phyloP scores from a whole-genome alignment of 768 basidiomycete species.

The Dacryopinax primogenitus region DNA sequence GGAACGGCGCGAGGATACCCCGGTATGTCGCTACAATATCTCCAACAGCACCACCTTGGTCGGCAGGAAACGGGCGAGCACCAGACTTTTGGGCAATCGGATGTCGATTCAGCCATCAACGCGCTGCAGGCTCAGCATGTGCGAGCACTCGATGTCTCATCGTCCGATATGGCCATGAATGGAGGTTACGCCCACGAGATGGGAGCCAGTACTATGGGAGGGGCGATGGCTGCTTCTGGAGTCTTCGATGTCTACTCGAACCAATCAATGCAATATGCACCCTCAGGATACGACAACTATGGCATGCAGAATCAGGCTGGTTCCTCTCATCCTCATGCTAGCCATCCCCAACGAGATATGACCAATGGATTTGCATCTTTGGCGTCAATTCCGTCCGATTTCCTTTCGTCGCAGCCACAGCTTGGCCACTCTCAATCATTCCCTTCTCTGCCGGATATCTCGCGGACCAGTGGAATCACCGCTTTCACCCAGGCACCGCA shows the following conservation, averaged over 20 bases:
- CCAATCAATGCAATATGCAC: neutral
- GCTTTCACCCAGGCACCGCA: neutral
- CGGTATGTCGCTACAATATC: neutral
- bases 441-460: neutral
- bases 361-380: neutral
- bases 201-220: neutral
- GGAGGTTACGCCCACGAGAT: neutral
- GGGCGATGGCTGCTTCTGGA: neutral
- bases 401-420: neutral
- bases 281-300: neutral
- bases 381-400: neutral
- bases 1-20: neutral
- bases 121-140: slow-evolving; percentile 5
- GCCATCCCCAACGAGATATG: neutral
- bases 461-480: neutral
- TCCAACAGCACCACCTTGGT: slow-evolving; percentile 6
- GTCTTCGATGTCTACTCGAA: neutral
- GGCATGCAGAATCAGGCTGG: neutral
- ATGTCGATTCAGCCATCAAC: neutral
- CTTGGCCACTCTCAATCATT: neutral
- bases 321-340: neutral
- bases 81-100: neutral
- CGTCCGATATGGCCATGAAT: neutral
- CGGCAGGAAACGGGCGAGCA: too few relatives aligned
- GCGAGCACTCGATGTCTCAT: neutral